A percentile compares a stretch with the other conserved stretches of the same genome.
Conservation (phyloP, 441 rosid genomes). For the Adansonia gregorii region DNA sequence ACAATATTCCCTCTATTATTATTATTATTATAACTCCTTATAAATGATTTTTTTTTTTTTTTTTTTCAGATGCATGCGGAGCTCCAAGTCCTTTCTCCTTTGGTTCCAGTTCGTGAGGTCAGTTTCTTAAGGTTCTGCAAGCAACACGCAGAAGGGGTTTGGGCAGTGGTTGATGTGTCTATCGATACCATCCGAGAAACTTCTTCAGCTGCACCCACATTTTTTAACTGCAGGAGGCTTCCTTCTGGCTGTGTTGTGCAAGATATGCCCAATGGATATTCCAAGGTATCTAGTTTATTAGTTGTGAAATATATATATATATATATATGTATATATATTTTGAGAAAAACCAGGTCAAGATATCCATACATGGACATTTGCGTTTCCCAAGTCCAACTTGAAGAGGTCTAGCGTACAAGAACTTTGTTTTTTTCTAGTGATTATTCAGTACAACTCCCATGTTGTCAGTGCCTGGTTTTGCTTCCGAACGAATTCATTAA, state of each 20-base stretch:
- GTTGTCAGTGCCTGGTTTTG: conserved; percentile 51
- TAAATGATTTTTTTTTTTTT: not conserved
- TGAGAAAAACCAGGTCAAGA: conserved; percentile 27
- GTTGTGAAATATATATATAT: not conserved
- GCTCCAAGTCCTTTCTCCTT: conserved; percentile 78
- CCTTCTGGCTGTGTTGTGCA: conserved; percentile 95
- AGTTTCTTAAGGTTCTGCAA: conserved; percentile 83
- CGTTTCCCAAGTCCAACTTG: conserved; percentile 34
- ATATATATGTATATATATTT: not conserved
- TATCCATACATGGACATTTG: conserved; percentile 33
- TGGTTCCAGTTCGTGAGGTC: conserved; percentile 81
- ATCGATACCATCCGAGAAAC: conserved; percentile 56
- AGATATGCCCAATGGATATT: conserved; percentile 93
- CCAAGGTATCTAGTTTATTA: conserved; percentile 53
- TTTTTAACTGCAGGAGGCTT: conserved; percentile 66
- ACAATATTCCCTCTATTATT: not conserved
- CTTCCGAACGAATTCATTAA: conserved; percentile 24
- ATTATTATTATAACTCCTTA: no score
- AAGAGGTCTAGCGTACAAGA: conserved; percentile 56
- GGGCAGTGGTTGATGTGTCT: conserved; percentile 93
- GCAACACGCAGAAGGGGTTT: conserved; percentile 80
- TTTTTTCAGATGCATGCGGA: no score
- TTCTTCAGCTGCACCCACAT: conserved; percentile 48
- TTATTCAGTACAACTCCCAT: conserved; percentile 55
- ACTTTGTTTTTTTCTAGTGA: conserved; percentile 53